A percentile compares a stretch with the other conserved stretches of the same genome.
Evolutionary conservation across 768 basidiomycete genomes (phyloP).

Genomic region (Kwoniella newhampshirensis): DNA sequence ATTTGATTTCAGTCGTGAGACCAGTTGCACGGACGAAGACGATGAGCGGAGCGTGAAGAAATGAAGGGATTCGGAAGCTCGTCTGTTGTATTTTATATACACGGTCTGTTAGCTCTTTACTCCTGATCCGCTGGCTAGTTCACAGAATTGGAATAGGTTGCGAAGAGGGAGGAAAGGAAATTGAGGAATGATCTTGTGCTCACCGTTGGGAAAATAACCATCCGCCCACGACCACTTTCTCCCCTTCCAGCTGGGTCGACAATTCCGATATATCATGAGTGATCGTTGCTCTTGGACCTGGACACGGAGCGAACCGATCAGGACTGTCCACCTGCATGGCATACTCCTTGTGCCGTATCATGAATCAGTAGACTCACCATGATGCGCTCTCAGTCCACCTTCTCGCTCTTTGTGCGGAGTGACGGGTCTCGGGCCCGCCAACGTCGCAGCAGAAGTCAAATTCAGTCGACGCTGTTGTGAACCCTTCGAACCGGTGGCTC

Average conservation of each 20-base stretch:
- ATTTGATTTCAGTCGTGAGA: conserved; percentile 52
- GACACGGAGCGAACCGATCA: no score
- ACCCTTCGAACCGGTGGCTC: no score
- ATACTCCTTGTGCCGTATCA: neutral
- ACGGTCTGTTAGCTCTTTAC: no score
- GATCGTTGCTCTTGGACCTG: conserved; percentile 39
- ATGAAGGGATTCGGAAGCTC: conserved; percentile 58
- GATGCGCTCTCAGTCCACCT: conserved; percentile 23
- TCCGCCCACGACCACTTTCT: conserved; percentile 70
- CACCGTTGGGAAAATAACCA: conserved; percentile 82
- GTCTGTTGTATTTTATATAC: conserved; percentile 17
- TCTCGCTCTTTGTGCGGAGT: neutral
- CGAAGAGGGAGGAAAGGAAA: neutral
- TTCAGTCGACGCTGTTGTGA: neutral
- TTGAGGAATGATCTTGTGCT: conserved; percentile 33
- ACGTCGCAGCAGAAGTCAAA: neutral
- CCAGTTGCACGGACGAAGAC: conserved; percentile 73
- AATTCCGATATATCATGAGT: conserved; percentile 70
- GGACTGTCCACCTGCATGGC: neutral
- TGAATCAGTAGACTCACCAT: conserved; percentile 15
- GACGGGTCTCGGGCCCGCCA: neutral
- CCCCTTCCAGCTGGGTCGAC: conserved; percentile 59
- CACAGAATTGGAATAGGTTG: no score
- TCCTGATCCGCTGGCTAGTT: neutral
- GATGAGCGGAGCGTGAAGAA: conserved; percentile 86